Evolutionary conservation across 2,329 filamentous ascomycete genomes (phyloP).

Genomic region (Aspergillus viridinutans): DNA sequence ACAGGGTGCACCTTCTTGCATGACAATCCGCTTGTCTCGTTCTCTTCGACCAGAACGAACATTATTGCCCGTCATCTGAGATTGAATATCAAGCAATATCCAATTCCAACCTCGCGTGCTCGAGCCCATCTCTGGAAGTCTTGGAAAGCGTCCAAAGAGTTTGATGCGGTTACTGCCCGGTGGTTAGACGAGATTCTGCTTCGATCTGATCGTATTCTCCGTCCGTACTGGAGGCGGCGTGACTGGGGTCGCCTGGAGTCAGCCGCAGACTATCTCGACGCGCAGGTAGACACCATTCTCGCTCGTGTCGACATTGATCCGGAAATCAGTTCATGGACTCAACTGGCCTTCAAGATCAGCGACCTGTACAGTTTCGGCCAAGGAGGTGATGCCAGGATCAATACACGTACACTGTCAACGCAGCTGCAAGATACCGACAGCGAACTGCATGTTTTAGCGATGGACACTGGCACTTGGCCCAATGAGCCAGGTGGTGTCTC

Average conservation of each 20-base stretch:
- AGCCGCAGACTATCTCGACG: conserved; percentile 43
- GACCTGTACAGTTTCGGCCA: conserved; percentile 51
- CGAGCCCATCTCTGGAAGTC: conserved; percentile 48
- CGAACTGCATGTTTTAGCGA: conserved; percentile 50
- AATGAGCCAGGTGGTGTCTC: conserved; percentile 53
- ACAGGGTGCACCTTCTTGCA: conserved; percentile 41
- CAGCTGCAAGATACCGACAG: conserved; percentile 46
- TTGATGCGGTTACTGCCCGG: conserved; percentile 48
- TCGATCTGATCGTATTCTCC: conserved; percentile 43
- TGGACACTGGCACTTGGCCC: conserved; percentile 52
- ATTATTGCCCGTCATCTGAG: conserved; percentile 28
- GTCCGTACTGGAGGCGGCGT: conserved; percentile 45
- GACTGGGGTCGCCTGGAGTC: conserved; percentile 40
- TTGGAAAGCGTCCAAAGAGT: conserved; percentile 44
- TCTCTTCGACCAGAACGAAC: conserved; percentile 39
- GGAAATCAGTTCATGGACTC: conserved; percentile 51
- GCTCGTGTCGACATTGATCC: conserved; percentile 50
- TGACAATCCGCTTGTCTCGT: conserved; percentile 48
- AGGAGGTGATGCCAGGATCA: conserved; percentile 51
- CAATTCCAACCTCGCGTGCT: conserved; percentile 46
- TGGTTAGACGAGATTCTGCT: conserved; percentile 50
- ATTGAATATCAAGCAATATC: conserved; percentile 31
- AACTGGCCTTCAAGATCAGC: conserved; percentile 48
- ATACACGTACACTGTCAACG: conserved; percentile 42
- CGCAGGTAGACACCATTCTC: conserved; percentile 48